Evolutionary conservation across 371 early-diverging fungal genomes (phyloP).

Genomic region (Nosema bombycis): DNA sequence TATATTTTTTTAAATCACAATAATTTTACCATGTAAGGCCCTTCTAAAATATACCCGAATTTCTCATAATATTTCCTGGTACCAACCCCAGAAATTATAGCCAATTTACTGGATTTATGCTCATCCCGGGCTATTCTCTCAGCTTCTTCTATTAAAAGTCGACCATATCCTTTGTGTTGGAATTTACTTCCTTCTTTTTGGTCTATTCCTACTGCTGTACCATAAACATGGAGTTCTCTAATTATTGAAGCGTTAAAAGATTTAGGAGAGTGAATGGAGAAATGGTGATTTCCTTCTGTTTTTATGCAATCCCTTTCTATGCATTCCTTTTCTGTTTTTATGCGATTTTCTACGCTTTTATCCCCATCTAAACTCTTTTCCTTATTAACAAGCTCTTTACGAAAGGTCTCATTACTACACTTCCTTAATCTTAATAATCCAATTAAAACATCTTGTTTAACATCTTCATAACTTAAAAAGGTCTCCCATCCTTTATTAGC

Average conservation of each 20-base stretch:
- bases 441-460: slow-evolving; percentile 89
- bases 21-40: slow-evolving; percentile 67
- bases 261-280: too few species aligned
- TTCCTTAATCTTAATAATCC: slow-evolving; percentile 90
- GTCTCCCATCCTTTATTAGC: slow-evolving; percentile 99
- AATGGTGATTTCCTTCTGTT: slow-evolving; percentile 43
- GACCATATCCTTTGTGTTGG: slow-evolving; percentile 99
- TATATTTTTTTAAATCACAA: too few species aligned
- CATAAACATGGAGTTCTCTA: slow-evolving; percentile 97
- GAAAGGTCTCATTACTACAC: slow-evolving; percentile 77
- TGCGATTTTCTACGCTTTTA: not conserved
- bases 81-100: slow-evolving; percentile 94
- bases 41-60: slow-evolving; percentile 91
- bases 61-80: slow-evolving; percentile 95
- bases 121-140: slow-evolving; percentile 95
- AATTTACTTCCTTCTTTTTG: slow-evolving; percentile 87
- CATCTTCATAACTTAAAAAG: slow-evolving; percentile 95
- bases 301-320: slow-evolving; percentile 2
- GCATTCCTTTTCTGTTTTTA: not conserved
- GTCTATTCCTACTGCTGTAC: slow-evolving; percentile 88
- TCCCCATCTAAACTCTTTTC: slow-evolving; percentile 67
- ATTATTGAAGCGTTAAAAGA: slow-evolving; percentile 77
- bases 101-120: slow-evolving; percentile 84
- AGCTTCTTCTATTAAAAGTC: slow-evolving; percentile 94
- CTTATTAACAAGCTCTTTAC: slow-evolving; percentile 74